Evolutionary conservation across 371 early-diverging fungal genomes (phyloP), one percentile per base, ranked within the genome.

Genomic region (Zopfochytrium polystomum): DNA sequence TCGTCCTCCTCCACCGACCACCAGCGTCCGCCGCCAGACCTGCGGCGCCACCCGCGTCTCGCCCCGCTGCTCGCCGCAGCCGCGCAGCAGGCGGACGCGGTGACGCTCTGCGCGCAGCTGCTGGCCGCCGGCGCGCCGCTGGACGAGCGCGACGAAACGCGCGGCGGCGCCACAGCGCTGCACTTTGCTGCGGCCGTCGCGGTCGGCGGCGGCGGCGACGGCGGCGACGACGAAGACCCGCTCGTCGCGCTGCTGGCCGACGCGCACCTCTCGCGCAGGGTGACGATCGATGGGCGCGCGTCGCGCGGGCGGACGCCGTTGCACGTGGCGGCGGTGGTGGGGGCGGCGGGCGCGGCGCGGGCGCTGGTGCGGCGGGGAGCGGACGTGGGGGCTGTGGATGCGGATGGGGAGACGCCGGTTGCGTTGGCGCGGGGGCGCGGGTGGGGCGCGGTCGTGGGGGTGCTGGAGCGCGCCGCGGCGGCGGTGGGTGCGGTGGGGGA

Each of bases 321-420:
- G 13, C 23, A 13, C 23, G 48, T 26, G 52, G 30, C 13, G 52
- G 27, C 7, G 27, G 52, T 11, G 35, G 20, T 11, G 5, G 32
- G 5, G 54, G 54, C 13, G 35, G 35, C 32, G 29, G 27, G 5
- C 29, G 22, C 30, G 52, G 22, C 29, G 52, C 52, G 4, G 30
- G 26, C 5, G 55, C 31, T 15, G 1, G 43, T 13, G 11, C 45
- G 43, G 26, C 42, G 7, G 15, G 54, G 54, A 15, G 20, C 15
- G 7, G 7, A 9, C 9, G 44, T 43, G n/a, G n/a, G 25, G 26
- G 56, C 46, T n/a, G 56, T 43, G 27, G 56, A 55, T 55, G 56
- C 45, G 56, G 56, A 45, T 5, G 46, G 30, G 29, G 45, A 44
- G 42, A 55, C n/a, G n/a, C n/a, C n/a, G n/a, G n/a, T n/a, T n/a